Percentiles rank a stretch among this genome's conserved stretches.
phyloP scores from a whole-genome alignment of 1,284 basidiomycete genomes.

The Meira miltonrushii region DNA sequence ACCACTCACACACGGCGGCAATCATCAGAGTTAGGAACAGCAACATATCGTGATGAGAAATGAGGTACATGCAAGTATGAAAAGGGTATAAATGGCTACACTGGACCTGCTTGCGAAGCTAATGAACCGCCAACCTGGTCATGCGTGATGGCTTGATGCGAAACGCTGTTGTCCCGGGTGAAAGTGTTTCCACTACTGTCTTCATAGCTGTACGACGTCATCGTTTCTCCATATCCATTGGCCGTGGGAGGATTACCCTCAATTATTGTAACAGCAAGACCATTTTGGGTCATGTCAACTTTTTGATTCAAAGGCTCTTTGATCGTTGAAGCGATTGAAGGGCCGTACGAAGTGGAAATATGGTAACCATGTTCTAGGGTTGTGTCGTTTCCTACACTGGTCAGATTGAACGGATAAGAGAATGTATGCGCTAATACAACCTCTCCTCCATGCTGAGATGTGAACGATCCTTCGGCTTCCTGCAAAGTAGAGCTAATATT shows the following conservation, averaged over 20 bases:
- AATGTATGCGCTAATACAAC: not conserved
- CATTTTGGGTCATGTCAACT: not conserved
- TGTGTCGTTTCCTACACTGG: not conserved
- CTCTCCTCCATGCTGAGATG: not conserved
- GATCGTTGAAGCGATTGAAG: not conserved
- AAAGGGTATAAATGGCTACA: not conserved
- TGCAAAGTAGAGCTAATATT: not conserved
- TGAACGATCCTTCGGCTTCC: not conserved
- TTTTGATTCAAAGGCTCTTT: slow-evolving; percentile 2
- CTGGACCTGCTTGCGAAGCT: not conserved
- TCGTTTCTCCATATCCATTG: not conserved
- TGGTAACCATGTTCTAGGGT: slow-evolving; percentile 4
- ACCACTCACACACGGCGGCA: too few relatives aligned
- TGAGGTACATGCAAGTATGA: too few relatives aligned
- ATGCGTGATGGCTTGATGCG: not conserved
- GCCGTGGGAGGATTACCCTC: not conserved
- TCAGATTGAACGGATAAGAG: not conserved
- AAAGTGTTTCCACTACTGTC: slow-evolving; percentile 2
- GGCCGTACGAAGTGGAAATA: not conserved
- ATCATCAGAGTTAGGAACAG: too few relatives aligned
- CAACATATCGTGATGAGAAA: too few relatives aligned
- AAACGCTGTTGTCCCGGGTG: not conserved
- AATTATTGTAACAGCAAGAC: not conserved
- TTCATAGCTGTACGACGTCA: not conserved
- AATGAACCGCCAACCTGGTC: not conserved